phyloP scores from a whole-genome alignment of 306 rosid genomes.

The Dalbergia cultrata region DNA sequence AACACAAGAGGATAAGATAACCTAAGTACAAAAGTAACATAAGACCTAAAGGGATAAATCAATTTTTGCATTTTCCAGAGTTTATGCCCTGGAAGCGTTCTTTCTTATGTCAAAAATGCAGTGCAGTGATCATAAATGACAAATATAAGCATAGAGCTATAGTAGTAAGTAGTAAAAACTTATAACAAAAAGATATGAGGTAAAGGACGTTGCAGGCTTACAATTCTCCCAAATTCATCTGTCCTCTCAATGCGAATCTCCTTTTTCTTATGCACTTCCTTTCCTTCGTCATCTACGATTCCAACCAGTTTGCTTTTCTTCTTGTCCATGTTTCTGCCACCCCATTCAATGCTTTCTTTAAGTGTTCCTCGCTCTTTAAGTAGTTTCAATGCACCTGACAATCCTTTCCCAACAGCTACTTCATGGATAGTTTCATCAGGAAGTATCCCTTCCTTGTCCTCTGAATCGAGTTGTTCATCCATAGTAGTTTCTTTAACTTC shows the following conservation, averaged over 20 bases:
- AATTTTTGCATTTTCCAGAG: conserved; percentile 19
- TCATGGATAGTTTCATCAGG: conserved; percentile 95
- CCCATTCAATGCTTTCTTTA: conserved; percentile 93
- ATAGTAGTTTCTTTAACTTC: conserved; percentile 72
- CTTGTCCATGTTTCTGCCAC: conserved; percentile 99
- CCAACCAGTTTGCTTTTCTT: conserved; percentile 95
- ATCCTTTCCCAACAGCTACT: conserved; percentile 88
- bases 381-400: conserved; percentile 85
- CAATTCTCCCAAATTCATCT: conserved; percentile 93
- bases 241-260: conserved; percentile 96
- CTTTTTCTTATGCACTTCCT: conserved; percentile 67
- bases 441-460: conserved; percentile 67
- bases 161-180: neutral
- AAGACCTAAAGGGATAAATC: no score
- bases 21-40: no score
- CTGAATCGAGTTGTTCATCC: conserved; percentile 63
- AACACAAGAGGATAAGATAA: no score
- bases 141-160: conserved; percentile 22
- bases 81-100: neutral
- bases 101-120: conserved; percentile 30
- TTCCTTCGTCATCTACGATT: conserved; percentile 70
- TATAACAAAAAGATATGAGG: conserved; percentile 1
- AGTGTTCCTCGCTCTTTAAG: conserved; percentile 94
- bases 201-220: conserved; percentile 56
- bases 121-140: conserved; percentile 24